Percentiles rank a stretch among this genome's conserved stretches.
Conservation (phyloP, 108 stramenopile species). For the Heterococcus sp. region DNA sequence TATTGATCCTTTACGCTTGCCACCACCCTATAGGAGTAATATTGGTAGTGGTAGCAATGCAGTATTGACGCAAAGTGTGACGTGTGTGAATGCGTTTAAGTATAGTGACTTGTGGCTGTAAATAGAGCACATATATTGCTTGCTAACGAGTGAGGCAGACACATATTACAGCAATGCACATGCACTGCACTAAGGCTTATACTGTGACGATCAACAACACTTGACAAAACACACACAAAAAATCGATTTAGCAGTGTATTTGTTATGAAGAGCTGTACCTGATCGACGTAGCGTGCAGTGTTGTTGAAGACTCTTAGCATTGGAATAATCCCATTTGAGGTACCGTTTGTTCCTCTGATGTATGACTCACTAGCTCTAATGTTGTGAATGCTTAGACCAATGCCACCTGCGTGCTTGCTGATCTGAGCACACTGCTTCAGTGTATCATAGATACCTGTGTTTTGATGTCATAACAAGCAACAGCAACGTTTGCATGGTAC, state of each 20-base stretch:
- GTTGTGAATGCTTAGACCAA: constrained; percentile 80
- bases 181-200: not conserved
- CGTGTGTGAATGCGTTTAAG: not conserved
- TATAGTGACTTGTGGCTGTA: not conserved
- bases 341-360: constrained; percentile 87
- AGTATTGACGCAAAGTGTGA: not conserved
- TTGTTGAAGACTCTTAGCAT: constrained; percentile 97
- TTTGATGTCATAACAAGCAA: no score
- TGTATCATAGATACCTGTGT: constrained; percentile 94
- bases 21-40: constrained; percentile 66
- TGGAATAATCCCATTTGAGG: constrained; percentile 90
- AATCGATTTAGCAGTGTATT: no score
- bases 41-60: not conserved
- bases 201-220: no score
- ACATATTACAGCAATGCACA: not conserved
- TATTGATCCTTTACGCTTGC: constrained; percentile 93
- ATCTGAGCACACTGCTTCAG: constrained; percentile 64
- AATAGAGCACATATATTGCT: not conserved
- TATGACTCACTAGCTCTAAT: constrained; percentile 83
- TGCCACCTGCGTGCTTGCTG: constrained; percentile 48
- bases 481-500: no score
- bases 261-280: no score
- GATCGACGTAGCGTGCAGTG: constrained; percentile 90
- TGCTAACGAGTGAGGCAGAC: not conserved
- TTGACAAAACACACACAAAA: no score